Base-by-base conservation (phyloP, 1,284 basidiomycete species). In the Ceratobasidium sp. region DNA sequence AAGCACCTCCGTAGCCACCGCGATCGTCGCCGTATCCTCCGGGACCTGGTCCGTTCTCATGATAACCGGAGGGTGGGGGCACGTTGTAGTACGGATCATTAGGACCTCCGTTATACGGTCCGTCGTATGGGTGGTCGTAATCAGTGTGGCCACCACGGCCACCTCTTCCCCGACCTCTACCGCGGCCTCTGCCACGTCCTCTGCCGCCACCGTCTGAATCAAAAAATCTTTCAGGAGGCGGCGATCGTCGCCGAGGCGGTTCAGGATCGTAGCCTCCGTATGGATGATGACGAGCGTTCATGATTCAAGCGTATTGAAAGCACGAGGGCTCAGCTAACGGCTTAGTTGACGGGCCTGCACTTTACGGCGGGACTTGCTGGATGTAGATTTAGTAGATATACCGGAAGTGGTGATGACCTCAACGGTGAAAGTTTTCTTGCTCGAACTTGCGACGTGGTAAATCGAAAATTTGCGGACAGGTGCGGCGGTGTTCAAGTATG, bases 241-340 rank as follows among this genome's bases (percentile, higher is more conserved):
- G 85, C 74, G 86, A 83, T 73, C 88, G 90, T 78, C 90, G 84
- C 73, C 85, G 86, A 75, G 85, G 81, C 75, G 79, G 76, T 40
- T 80, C 77, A 63, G 82, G 84, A 75, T 93, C 91, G 86, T 89
- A 92, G 78, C 85, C 85, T 76, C 84, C 87, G 81, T 94, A 95
- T 30, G 92, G 88, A 85, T 94, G 92, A 82, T 94, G 92, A 77
- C 92, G 90, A 82, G 25, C 40, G 64, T 91, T 92, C 91, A 93
- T 92, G 76, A n/a, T 75, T 74, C 74, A 70, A 73, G 44, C 33
- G 49, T 42, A n/a, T 25, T 28, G 11, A n/a, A n/a, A n/a, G 36
- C 40, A 61, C 59, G 40, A 61, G n/a, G 61, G 21, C 64, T 69
- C 40, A 69, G 64, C 64, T 59, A 69, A 69, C 42, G 42, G 49